These are phyloP conservation scores for Kluyveromyces dobzhanskii DNA, from an alignment of 805 yeast species.

Conservation along the genomic window DNA sequence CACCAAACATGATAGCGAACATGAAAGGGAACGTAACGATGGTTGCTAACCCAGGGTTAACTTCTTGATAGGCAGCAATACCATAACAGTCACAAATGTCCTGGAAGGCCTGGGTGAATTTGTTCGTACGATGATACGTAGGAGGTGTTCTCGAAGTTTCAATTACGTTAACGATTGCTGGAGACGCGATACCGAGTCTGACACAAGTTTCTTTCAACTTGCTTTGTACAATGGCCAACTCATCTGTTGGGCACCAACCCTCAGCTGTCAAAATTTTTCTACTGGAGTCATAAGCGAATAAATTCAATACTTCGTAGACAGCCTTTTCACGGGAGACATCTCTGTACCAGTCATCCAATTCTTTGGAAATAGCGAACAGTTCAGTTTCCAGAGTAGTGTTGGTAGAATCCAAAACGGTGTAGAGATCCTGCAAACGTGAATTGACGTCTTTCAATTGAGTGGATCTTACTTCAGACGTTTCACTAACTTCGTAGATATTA, in stretches of 20 bases:
- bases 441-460: slow-evolving; percentile 33
- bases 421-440: slow-evolving; percentile 38
- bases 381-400: slow-evolving; percentile 55
- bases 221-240: slow-evolving; percentile 37
- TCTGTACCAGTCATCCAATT: slow-evolving; percentile 52
- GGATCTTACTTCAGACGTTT: slow-evolving; percentile 31
- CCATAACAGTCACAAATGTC: slow-evolving; percentile 71
- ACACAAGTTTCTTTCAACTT: slow-evolving; percentile 35
- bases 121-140: slow-evolving; percentile 61
- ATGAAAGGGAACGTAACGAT: slow-evolving; percentile 71
- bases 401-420: slow-evolving; percentile 40
- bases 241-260: slow-evolving; percentile 65
- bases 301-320: slow-evolving; percentile 51
- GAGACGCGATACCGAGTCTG: slow-evolving; percentile 25
- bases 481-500: slow-evolving; percentile 48
- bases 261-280: slow-evolving; percentile 62
- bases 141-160: slow-evolving; percentile 63
- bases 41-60: slow-evolving; percentile 68
- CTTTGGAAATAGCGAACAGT: slow-evolving; percentile 54
- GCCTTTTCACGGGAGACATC: slow-evolving; percentile 46
- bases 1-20: slow-evolving; percentile 84
- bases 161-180: slow-evolving; percentile 49
- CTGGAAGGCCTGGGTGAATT: slow-evolving; percentile 63
- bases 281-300: slow-evolving; percentile 58
- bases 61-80: slow-evolving; percentile 65